Evolutionary conservation across 2,329 filamentous ascomycete species (phyloP), one percentile per base, ranked within the genome.

Genomic region (Neonectria ditissima): DNA sequence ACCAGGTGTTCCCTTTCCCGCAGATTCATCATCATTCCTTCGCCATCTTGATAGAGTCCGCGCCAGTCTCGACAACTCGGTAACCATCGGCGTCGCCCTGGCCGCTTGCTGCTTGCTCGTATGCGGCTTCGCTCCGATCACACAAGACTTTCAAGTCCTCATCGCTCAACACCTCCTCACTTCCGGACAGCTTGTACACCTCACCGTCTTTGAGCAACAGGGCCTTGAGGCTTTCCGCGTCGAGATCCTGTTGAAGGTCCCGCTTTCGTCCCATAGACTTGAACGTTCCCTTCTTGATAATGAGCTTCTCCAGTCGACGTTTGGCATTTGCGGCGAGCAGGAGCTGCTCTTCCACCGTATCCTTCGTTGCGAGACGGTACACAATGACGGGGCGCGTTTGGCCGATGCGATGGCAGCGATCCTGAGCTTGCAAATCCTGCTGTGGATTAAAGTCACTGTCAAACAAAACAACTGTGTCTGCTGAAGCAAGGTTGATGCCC

Each of bases 401-500:
- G 0, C 96, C 96, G 66, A 99, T 98, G 13, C 96, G 89, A 76
- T 99, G 96, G 1, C 93, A 94, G 5, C 96, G 92, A 74, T 99
- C 96, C 79, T 98, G 96, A 0, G 96, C 96, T 75, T 99, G 96
- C 0, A 99, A 84, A 77, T 99, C 96, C 75, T 97, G 95, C 76
- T 99, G 96, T 0, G 96, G 96, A 72, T 99, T 99, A 89, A 95
- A 97, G 73, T 97, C 87, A 2, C 81, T 84, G 77, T 98, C 95
- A 70, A 96, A 98, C 0, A 98, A 83, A 48, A 98, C 91, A 11
- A 97, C 95, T 0, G 95, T 97, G 71, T 98, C 95, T 0, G 95
- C 95, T 1, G 91, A 91, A 0, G 93, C 93, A 0, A 98, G 88
- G 73, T 97, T 98, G 83, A 98, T 98, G 53, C 95, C 95, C 74